Base-by-base conservation (phyloP, 371 early-diverging fungal genomes). In the Batrachochytrium dendrobatidis region DNA sequence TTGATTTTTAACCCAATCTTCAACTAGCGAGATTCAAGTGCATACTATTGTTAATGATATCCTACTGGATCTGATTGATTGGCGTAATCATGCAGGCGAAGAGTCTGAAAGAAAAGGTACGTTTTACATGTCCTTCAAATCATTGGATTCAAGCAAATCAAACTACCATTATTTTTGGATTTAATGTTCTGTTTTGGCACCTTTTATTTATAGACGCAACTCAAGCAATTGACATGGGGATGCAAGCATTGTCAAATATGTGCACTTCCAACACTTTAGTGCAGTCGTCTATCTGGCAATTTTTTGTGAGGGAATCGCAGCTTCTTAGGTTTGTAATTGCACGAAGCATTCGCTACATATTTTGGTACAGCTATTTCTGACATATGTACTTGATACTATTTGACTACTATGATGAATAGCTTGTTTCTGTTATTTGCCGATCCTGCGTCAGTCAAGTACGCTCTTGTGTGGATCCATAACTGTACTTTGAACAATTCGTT, bases 391-490 rank as follows among this genome's bases (percentile, higher is more conserved):
- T 18, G 7, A 24, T 24, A 18, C 24, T 18, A n/a, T n/a, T n/a
- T n/a, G n/a, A n/a, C n/a, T n/a, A n/a, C n/a, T n/a, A n/a, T n/a
- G n/a, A n/a, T n/a, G n/a, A n/a, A n/a, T n/a, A 48, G 49, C 49
- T 7, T 24, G 49, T 48, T 48, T 18, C 22, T 48, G 49, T 29
- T 48, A 7, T 29, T 25, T 48, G 49, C 49, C 12, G 49, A 48
- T 6, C 12, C 8, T 12, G 49, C 49, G 22, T 6, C 49, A 22
- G 7, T 18, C 49, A 48, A 48, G 24, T 8, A 48, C 24, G 49
- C 49, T 12, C 49, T 48, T 29, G 24, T 48, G 12, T 48, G 49
- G 49, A 48, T 48, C 8, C 29, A 48, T 29, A 48, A 48, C 49
- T 48, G 49, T 29, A 48, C 49, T 8, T 6, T 48, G 24, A 29